A percentile compares a stretch with the other conserved stretches of the same genome.
These are phyloP conservation scores for Hagleromyces aurorensis DNA, from an alignment of 805 yeast species.

Conservation along the genomic window DNA sequence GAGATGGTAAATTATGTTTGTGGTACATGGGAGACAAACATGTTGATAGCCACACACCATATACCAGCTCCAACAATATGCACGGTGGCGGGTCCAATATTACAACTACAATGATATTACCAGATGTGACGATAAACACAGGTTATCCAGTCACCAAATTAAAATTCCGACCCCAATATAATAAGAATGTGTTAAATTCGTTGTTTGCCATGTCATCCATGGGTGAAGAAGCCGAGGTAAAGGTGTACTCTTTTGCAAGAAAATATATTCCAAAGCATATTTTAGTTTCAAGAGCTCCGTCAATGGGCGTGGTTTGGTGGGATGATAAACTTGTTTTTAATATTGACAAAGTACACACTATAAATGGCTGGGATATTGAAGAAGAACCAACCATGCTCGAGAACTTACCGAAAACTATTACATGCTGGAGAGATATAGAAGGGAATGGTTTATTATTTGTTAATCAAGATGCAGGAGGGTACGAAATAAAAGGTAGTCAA, in stretches of 20 bases:
- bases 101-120: slow-evolving; percentile 43
- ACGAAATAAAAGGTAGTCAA: slow-evolving; percentile 11
- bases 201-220: slow-evolving; percentile 68
- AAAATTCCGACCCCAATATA: slow-evolving; percentile 27
- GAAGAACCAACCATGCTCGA: slow-evolving; percentile 28
- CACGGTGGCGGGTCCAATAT: slow-evolving; percentile 11
- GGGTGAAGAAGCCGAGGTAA: slow-evolving; percentile 60
- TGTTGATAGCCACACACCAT: slow-evolving; percentile 2
- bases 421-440: slow-evolving; percentile 32
- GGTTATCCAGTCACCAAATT: slow-evolving; percentile 68
- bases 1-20: slow-evolving; percentile 52
- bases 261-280: slow-evolving; percentile 61
- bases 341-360: slow-evolving; percentile 27
- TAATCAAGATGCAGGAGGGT: slow-evolving; percentile 24
- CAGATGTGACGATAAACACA: slow-evolving; percentile 65
- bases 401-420: slow-evolving; percentile 22
- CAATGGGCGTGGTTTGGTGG: slow-evolving; percentile 32
- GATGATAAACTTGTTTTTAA: slow-evolving; percentile 27
- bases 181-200: slow-evolving; percentile 40
- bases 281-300: slow-evolving; percentile 24
- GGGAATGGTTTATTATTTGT: slow-evolving; percentile 29
- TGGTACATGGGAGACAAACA: slow-evolving; percentile 30
- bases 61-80: slow-evolving; percentile 1
- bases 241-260: slow-evolving; percentile 62
- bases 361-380: slow-evolving; percentile 29